These are phyloP conservation scores for Plantago elongata DNA, from an alignment of 257 asterid genomes.

Conservation along the genomic window DNA sequence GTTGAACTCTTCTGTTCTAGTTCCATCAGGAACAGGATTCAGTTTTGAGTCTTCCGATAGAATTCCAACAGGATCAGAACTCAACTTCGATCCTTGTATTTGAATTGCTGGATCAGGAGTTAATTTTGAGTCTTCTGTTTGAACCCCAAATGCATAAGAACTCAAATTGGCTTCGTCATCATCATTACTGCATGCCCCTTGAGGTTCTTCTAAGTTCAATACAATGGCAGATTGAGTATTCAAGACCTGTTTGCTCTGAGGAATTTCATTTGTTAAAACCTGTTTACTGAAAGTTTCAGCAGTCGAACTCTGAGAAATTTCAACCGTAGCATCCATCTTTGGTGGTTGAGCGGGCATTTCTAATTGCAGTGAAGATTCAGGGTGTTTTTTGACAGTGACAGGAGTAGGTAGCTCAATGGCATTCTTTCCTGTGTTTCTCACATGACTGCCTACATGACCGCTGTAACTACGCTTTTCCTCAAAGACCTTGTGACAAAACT, in stretches of 20 bases:
- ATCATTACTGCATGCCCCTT: constrained; percentile 25
- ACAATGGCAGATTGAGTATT: constrained; percentile 27
- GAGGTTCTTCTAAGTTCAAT: constrained; percentile 38
- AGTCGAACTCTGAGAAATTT: constrained; percentile 45
- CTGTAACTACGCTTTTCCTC: constrained; percentile 70
- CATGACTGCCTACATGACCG: constrained; percentile 89
- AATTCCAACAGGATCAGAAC: not conserved
- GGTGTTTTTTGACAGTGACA: constrained; percentile 24
- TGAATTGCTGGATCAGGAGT: constrained; percentile 33
- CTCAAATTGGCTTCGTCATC: constrained; percentile 27
- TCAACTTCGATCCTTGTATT: constrained; percentile 23
- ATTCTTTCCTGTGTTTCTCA: constrained; percentile 54
- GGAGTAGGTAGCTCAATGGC: constrained; percentile 38
- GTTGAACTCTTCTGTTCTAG: constrained; percentile 29
- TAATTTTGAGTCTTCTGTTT: constrained; percentile 28
- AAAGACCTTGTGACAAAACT: constrained; percentile 88
- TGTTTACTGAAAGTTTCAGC: constrained; percentile 34
- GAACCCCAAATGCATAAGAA: constrained; percentile 31
- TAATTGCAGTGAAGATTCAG: constrained; percentile 35
- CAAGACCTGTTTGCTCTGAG: constrained; percentile 21
- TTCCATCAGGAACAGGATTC: constrained; percentile 32
- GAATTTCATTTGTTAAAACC: constrained; percentile 1
- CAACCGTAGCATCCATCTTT: constrained; percentile 52
- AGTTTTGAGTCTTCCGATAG: constrained; percentile 14
- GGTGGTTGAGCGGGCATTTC: constrained; percentile 33